Base-by-base conservation (phyloP, 768 basidiomycete species). In the Mrakia frigida region DNA sequence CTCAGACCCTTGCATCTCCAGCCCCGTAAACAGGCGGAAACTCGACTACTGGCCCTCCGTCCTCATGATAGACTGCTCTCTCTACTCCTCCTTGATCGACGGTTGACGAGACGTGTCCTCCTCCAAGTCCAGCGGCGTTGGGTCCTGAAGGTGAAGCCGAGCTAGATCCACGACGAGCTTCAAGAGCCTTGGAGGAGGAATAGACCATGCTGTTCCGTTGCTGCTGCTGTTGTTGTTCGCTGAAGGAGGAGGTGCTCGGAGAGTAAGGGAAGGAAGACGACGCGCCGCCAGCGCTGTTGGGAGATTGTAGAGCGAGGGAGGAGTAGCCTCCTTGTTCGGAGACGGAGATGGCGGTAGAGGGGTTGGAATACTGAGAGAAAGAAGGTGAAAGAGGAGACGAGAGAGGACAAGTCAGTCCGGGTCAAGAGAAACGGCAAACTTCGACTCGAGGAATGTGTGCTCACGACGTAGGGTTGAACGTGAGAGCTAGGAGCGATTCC, bases 161-260 rank as follows among this genome's bases (percentile, higher is more conserved):
- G 46, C 9, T 14, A 0, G 59, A n/a, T 2, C n/a, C n/a, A 28
- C 59, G 59, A 3, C n/a, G 6, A 1, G 59, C 59, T 18, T 60
- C 59, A n/a, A 60, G n/a, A 7, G 59, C 59, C 23, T 60, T 60
- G 4, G n/a, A 10, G 11, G 59, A 28, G 14, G n/a, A 11, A 11
- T 25, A 31, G 33, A 60, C 59, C 59, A 60, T n/a, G 59, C 59
- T 60, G n/a, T n/a, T n/a, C n/a, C n/a, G n/a, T n/a, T n/a, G n/a
- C n/a, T n/a, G 33, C 21, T n/a, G 23, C 59, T 60, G 59, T 11
- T 60, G n/a, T n/a, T 60, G 59, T 9, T 60, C n/a, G n/a, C 10
- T 25, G 59, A 28, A 60, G n/a, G 59, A 28, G n/a, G 21, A 23
- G 6, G 53, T 56, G 21, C 18, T 56, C 6, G 53, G 53, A 28